Base-by-base conservation (phyloP, 2,329 filamentous ascomycete species). In the Arthrobotrys musiformis region DNA sequence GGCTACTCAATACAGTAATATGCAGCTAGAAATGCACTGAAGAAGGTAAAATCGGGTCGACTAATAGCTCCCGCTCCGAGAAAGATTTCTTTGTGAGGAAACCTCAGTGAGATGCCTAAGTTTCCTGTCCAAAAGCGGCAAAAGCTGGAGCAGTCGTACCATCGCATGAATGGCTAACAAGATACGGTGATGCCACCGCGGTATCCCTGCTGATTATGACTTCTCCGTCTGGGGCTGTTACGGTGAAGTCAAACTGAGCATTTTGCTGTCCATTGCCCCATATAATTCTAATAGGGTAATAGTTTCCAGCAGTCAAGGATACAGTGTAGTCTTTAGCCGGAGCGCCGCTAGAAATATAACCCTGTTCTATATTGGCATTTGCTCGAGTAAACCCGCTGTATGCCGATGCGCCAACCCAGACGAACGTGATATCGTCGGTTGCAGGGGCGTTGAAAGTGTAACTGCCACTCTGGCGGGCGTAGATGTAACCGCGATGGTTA, bases 391-490 rank as follows among this genome's bases (percentile, higher is more conserved):
- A 35, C 5, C 5, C 11, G 5, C 30, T 35, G 11, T 6, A 11
- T 0, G 80, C 80, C 5, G 70, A 66, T 15, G 63, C 9, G 13
- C 80, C 80, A 8, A 81, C n/a, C 81, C 80, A 81, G 19, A 81
- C 24, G 11, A 81, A 62, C 0, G 70, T 62, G 19, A 80, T 76
- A 22, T 81, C 80, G 28, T 81, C 80, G 11, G 78, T 66, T 13
- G 54, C 26, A 0, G 61, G 62, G 6, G 79, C 17, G 30, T 66
- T 75, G 76, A 81, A 79, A 19, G 68, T 78, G 67, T 81, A 81
- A 35, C 56, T 63, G 15, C 81, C 80, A 3, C 79, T 77, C 26
- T 64, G n/a, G 7, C 44, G 28, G 5, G 76, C 76, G 58, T 56
- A 77, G 44, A 79, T 2, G 77, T 79, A 74, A 30, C 68, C 66